Conservation (phyloP, 2,329 filamentous ascomycete species). For the Alternaria panax region DNA sequence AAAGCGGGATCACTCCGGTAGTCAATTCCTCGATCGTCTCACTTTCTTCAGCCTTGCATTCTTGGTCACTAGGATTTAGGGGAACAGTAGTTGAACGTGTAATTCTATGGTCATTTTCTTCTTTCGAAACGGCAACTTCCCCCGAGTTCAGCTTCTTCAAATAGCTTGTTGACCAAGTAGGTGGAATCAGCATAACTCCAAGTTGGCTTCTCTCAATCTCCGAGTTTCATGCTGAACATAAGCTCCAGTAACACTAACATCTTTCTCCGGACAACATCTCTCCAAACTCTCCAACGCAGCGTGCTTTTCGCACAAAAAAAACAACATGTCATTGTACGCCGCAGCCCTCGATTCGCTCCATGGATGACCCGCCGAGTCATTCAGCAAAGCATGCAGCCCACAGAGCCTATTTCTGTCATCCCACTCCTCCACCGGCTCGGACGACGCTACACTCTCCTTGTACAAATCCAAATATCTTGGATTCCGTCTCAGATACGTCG, state of each 20-base stretch:
- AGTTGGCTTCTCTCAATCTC: neutral
- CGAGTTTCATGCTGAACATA: neutral
- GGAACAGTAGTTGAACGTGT: slow-evolving; percentile 1
- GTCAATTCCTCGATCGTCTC: slow-evolving; percentile 7
- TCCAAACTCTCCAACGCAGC: neutral
- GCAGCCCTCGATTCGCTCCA: too few relatives aligned
- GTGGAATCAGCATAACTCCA: too few relatives aligned
- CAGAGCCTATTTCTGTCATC: neutral
- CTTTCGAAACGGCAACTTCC: neutral
- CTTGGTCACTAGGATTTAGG: neutral
- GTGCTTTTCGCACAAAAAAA: neutral
- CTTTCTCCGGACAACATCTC: neutral
- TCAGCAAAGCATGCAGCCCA: too few relatives aligned
- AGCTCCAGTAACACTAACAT: neutral
- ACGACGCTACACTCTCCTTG: neutral
- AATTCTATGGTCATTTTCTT: neutral
- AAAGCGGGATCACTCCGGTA: slow-evolving; percentile 14
- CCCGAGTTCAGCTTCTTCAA: neutral
- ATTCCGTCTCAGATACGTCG: too few relatives aligned
- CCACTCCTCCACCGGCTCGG: neutral
- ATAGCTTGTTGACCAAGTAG: too few relatives aligned
- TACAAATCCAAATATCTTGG: too few relatives aligned
- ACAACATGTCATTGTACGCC: too few relatives aligned
- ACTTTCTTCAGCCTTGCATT: neutral
- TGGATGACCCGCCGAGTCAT: too few relatives aligned